These are phyloP conservation scores for Parathielavia appendiculata DNA, from an alignment of 495 filamentous ascomycete species.

Conservation along the genomic window DNA sequence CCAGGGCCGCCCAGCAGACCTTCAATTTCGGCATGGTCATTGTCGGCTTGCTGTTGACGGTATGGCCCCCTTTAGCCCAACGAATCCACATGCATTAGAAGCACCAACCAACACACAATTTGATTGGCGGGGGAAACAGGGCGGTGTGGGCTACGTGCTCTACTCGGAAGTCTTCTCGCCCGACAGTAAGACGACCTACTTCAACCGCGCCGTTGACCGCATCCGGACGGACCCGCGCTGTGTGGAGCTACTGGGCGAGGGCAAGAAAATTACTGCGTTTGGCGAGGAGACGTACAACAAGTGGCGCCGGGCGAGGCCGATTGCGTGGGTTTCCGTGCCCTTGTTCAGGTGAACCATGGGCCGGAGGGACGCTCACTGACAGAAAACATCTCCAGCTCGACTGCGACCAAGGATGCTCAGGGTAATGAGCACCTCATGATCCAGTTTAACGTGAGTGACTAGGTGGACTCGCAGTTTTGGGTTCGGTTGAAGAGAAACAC, in stretches of 20 bases:
- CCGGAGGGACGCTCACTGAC: conserved; percentile 15
- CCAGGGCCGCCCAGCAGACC: conserved; percentile 81
- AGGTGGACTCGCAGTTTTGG: neutral
- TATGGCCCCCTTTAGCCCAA: conserved; percentile 35
- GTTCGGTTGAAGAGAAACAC: neutral
- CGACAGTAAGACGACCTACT: conserved; percentile 79
- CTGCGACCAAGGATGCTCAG: conserved; percentile 58
- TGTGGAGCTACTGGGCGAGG: conserved; percentile 67
- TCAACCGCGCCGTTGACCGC: conserved; percentile 78
- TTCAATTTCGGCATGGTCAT: conserved; percentile 79
- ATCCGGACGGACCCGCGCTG: conserved; percentile 68
- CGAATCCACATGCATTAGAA: neutral
- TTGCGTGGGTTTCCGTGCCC: conserved; percentile 56
- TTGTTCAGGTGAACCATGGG: neutral
- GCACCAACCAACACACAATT: neutral
- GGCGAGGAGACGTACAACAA: conserved; percentile 78
- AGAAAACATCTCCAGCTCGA: conserved; percentile 46
- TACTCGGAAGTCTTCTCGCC: conserved; percentile 84
- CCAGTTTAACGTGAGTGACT: conserved; percentile 70
- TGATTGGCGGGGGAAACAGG: conserved; percentile 40
- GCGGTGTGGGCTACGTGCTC: conserved; percentile 68
- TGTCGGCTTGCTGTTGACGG: conserved; percentile 69
- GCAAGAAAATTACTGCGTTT: conserved; percentile 70
- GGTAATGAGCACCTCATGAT: conserved; percentile 81
- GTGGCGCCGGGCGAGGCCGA: conserved; percentile 79